Base-by-base conservation (phyloP, 2,329 filamentous ascomycete species). In the Arthrobotrys iridis region DNA sequence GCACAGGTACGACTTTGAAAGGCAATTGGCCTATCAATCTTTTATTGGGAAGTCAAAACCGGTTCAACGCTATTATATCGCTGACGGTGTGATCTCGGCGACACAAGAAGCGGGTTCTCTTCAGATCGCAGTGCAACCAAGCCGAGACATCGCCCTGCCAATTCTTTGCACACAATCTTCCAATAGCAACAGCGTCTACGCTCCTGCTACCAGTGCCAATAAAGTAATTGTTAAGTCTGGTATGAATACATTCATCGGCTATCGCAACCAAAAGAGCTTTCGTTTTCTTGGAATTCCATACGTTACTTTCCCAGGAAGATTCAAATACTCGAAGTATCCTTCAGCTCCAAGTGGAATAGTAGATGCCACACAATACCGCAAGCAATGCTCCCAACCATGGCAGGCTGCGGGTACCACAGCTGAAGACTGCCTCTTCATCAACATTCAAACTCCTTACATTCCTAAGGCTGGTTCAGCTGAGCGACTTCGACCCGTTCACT, bases 231-330 rank as follows among this genome's bases (percentile, higher is more conserved):
- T 79, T 0, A 81, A 81, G 0, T 81, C 78, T 13, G 77, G 81
- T 10, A 80, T 80, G 6, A 85, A 86, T 66, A 84, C 78, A 0
- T 86, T 83, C 59, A 78, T 84, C 15, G 86, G 86, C 0, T 86
- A 84, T 77, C 83, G 85, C 5, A 86, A 87, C 77, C 83, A 85
- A 76, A 85, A 86, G 78, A 86, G 80, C 4, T 86, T 85, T 76
- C 83, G 83, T 13, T 87, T 80, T 85, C 85, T 0, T 80, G 85
- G 85, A 6, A 80, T 87, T 35, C 83, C 84, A 52, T 86, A 86
- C 74, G 85, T 84, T 2, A 77, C 82, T 0, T 81, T 83, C 67
- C 84, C 85, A 0, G 78, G 82, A 48, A 81, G 85, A 11, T 86
- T 86, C 78, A 82, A 82, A 0, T 84, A 86, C 75, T 82, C 85